Conservation (phyloP, 495 filamentous ascomycete species). For the Penicillium bialowiezense region DNA sequence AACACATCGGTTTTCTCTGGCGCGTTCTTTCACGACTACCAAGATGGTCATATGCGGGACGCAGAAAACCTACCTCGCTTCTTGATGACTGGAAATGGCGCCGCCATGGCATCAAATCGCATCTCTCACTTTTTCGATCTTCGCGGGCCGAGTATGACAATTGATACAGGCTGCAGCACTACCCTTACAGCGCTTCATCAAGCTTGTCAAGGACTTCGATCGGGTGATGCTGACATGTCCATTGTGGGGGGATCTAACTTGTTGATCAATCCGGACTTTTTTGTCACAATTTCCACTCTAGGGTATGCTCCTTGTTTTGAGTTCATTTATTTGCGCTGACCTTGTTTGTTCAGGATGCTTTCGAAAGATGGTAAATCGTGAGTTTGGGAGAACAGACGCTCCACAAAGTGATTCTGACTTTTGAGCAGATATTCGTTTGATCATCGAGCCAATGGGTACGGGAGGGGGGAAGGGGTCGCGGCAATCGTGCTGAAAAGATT, state of each 20-base stretch:
- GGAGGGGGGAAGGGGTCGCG: neutral
- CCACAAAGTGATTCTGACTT: neutral
- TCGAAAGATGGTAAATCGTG: neutral
- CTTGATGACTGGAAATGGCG: constrained; percentile 37
- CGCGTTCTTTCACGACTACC: constrained; percentile 1
- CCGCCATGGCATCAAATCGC: constrained; percentile 43
- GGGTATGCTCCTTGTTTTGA: neutral
- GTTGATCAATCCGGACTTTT: neutral
- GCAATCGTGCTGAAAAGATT: constrained; percentile 1
- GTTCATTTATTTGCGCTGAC: constrained; percentile 22
- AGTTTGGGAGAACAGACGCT: neutral
- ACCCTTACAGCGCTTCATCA: constrained; percentile 43
- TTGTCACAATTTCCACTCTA: neutral
- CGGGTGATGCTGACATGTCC: constrained; percentile 37
- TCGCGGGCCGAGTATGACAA: constrained; percentile 42
- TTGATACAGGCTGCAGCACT: constrained; percentile 53
- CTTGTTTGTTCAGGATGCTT: constrained; percentile 5
- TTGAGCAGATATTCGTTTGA: neutral
- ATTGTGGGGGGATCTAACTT: constrained; percentile 35
- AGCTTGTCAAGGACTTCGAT: constrained; percentile 38
- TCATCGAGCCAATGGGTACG: neutral
- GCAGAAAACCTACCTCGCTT: constrained; percentile 4
- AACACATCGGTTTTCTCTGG: neutral
- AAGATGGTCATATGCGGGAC: neutral
- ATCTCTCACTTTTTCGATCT: constrained; percentile 51